Percentiles rank a stretch among this genome's conserved stretches.
Evolutionary conservation across 345 rosid genomes (phyloP).

Genomic region (Gossypium thurberi): DNA sequence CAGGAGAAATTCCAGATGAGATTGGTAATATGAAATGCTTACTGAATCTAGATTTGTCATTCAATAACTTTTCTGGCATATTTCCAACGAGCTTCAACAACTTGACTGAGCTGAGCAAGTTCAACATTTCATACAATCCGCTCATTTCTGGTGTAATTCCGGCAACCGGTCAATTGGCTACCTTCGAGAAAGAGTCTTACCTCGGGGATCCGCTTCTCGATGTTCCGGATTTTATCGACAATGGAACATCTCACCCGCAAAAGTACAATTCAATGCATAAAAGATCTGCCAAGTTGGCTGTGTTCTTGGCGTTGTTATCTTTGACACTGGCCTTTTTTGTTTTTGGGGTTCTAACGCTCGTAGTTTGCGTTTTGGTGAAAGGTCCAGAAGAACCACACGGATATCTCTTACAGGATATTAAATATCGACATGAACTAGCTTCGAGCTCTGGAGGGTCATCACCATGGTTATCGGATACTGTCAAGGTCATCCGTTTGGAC

Average conservation of each 20-base stretch:
- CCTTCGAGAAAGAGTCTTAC: constrained; percentile 65
- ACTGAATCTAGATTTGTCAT: constrained; percentile 73
- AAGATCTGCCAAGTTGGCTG: constrained; percentile 25
- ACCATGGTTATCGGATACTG: constrained; percentile 62
- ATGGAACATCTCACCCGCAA: constrained; percentile 9
- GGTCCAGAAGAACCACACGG: constrained; percentile 29
- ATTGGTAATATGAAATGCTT: constrained; percentile 58
- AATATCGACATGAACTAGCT: constrained; percentile 40
- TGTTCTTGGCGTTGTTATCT: constrained; percentile 33
- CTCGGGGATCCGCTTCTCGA: constrained; percentile 63
- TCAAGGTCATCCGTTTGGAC: constrained; percentile 69
- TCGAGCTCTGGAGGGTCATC: constrained; percentile 70
- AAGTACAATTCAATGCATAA: constrained; percentile 5
- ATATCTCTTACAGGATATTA: constrained; percentile 44
- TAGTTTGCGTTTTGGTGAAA: constrained; percentile 37
- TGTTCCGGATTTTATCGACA: constrained; percentile 46
- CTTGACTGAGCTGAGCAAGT: constrained; percentile 60
- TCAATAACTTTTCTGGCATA: constrained; percentile 71
- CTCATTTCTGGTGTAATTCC: constrained; percentile 62
- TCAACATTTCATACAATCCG: constrained; percentile 83
- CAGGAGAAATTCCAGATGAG: constrained; percentile 62
- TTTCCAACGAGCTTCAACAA: constrained; percentile 59
- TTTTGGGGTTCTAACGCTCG: constrained; percentile 39
- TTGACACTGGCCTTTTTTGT: constrained; percentile 30
- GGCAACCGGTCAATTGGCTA: constrained; percentile 63